Conservation (phyloP, 208 protist genomes). For the Leishmania braziliensis region DNA sequence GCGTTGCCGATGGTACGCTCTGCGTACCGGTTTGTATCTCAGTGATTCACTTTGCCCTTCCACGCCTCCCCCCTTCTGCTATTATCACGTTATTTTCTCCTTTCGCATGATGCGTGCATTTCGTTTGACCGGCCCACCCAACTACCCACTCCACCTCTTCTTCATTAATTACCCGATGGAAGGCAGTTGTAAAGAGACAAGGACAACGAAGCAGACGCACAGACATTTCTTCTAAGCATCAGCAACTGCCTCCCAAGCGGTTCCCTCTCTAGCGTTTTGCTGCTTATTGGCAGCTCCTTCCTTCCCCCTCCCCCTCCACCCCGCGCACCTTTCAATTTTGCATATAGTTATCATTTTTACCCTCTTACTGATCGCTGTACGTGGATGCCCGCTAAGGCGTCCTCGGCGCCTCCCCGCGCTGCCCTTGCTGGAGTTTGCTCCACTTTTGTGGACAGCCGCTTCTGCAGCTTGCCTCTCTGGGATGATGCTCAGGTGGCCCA, state of each 20-base stretch:
- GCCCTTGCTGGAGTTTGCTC: not conserved
- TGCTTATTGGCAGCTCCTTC: not conserved
- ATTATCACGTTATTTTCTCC: not conserved
- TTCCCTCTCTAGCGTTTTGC: not conserved
- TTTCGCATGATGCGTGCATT: not conserved
- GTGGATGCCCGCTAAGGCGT: slow-evolving; percentile 13
- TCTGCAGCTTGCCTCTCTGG: slow-evolving; percentile 60
- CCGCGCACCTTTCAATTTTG: not conserved
- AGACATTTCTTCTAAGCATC: not conserved
- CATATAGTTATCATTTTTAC: not conserved
- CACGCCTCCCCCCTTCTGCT: not conserved
- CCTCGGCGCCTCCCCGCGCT: not conserved
- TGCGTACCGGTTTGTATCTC: too few species aligned
- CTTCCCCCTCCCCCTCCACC: not conserved
- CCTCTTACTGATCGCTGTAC: not conserved
- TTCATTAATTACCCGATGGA: not conserved
- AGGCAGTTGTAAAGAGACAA: not conserved
- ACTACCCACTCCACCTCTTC: too few species aligned
- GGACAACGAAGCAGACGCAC: not conserved
- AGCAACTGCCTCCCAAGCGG: not conserved
- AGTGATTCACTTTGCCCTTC: not conserved
- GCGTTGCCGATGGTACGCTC: not conserved
- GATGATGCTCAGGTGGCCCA: slow-evolving; percentile 73
- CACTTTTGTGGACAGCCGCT: slow-evolving; percentile 22
- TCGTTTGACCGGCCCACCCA: too few species aligned